A percentile compares a stretch with the other conserved stretches of the same genome.
These are phyloP conservation scores for Carex arenaria DNA, from an alignment of 202 grass and related monocot species.

Conservation along the genomic window DNA sequence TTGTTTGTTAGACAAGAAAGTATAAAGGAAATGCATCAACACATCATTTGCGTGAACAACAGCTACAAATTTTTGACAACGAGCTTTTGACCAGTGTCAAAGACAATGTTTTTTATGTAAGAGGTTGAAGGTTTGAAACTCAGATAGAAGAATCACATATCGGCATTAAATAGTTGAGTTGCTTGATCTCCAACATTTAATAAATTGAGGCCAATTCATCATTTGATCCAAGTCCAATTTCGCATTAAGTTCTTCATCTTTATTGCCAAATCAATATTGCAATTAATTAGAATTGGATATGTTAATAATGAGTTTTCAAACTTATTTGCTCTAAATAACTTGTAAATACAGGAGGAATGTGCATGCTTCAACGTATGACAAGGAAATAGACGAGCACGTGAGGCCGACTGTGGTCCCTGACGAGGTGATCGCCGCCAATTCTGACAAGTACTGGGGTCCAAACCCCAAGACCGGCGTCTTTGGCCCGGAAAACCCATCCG, in stretches of 20 bases:
- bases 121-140: no score
- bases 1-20: not conserved
- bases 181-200: no score
- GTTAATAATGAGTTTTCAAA: not conserved
- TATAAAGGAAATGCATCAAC: not conserved
- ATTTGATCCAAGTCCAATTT: not conserved
- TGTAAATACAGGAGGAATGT: slow-evolving; percentile 48
- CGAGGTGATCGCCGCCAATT: slow-evolving; percentile 72
- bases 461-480: slow-evolving; percentile 85
- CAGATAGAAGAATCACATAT: no score
- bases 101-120: no score
- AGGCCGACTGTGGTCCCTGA: slow-evolving; percentile 70
- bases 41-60: not conserved
- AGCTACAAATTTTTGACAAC: no score
- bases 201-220: not conserved
- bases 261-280: not conserved
- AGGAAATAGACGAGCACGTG: slow-evolving; percentile 81
- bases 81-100: accelerated
- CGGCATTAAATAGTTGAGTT: no score
- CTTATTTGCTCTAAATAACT: not conserved
- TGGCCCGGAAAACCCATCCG: slow-evolving; percentile 34
- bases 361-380: slow-evolving; percentile 82
- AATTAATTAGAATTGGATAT: not conserved
- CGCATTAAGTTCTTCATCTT: not conserved
- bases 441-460: slow-evolving; percentile 89